Conservation (phyloP, 129 eudicot species). For the Flaveria linearis region DNA sequence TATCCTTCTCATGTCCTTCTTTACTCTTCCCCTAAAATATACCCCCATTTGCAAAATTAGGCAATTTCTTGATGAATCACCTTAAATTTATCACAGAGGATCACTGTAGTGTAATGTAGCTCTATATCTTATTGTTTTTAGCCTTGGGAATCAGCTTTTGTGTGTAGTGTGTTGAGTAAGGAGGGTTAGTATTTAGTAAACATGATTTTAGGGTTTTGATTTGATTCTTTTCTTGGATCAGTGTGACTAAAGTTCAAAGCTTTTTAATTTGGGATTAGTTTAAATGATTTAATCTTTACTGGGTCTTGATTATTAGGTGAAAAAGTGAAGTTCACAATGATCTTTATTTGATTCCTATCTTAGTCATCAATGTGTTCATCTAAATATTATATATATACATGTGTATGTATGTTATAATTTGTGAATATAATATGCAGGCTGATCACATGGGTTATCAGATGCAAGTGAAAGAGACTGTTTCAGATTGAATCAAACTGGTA, state of each 20-base stretch:
- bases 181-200: constrained; percentile 25
- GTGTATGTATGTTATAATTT: constrained; percentile 15
- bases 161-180: constrained; percentile 30
- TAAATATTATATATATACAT: constrained; percentile 12
- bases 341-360: constrained; percentile 40
- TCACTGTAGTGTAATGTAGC: constrained; percentile 36
- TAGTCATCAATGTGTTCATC: constrained; percentile 26
- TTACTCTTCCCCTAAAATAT: constrained; percentile 23
- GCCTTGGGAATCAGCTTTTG: constrained; percentile 24
- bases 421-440: constrained; percentile 42
- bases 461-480: constrained; percentile 24
- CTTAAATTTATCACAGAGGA: background rate
- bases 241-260: constrained; percentile 57
- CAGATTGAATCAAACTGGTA: constrained; percentile 46
- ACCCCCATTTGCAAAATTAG: constrained; percentile 29
- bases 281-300: constrained; percentile 31
- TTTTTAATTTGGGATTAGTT: constrained; percentile 31
- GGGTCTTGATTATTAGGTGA: constrained; percentile 35
- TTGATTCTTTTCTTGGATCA: constrained; percentile 56
- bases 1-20: background rate
- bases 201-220: constrained; percentile 25
- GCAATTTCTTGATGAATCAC: constrained; percentile 29
- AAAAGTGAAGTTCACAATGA: constrained; percentile 36
- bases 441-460: constrained; percentile 42
- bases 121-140: constrained; percentile 10